A percentile compares a stretch with the other conserved stretches of the same genome.
These are phyloP conservation scores for Hygrophorus pudorinus DNA, from an alignment of 768 basidiomycete species.

Conservation along the genomic window DNA sequence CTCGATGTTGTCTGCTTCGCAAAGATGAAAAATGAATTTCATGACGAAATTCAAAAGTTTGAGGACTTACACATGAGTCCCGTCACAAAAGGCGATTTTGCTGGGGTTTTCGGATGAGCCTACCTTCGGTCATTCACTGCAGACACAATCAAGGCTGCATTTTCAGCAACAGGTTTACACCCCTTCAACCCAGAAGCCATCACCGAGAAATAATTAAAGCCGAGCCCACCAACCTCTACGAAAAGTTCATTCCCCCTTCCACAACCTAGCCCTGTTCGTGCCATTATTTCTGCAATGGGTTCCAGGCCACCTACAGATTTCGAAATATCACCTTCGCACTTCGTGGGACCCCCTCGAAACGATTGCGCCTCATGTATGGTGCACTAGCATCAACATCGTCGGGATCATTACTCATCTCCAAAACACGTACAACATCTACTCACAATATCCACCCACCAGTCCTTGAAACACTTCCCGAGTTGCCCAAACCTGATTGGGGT, in stretches of 20 bases:
- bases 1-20: too few species aligned
- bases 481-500: conserved; percentile 8
- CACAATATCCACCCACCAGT: background rate
- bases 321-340: too few species aligned
- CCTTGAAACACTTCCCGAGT: background rate
- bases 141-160: conserved; percentile 11
- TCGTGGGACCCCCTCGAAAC: conserved; percentile 14
- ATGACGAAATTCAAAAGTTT: too few species aligned
- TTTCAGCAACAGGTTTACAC: conserved; percentile 14
- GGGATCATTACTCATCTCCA: conserved; percentile 17
- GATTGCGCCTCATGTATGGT: conserved; percentile 11
- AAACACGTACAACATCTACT: conserved; percentile 2
- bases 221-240: conserved; percentile 13
- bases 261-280: conserved; percentile 16
- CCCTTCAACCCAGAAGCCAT: conserved; percentile 14
- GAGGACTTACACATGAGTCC: too few species aligned
- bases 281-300: conserved; percentile 9
- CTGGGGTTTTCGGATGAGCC: conserved; percentile 10
- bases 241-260: conserved; percentile 11
- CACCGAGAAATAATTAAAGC: conserved; percentile 13
- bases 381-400: conserved; percentile 14
- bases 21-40: too few species aligned
- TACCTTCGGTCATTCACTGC: conserved; percentile 6
- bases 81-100: too few species aligned
- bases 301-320: too few species aligned